Conservation (phyloP, 257 asterid species). For the Fraxinus quadrangulata region DNA sequence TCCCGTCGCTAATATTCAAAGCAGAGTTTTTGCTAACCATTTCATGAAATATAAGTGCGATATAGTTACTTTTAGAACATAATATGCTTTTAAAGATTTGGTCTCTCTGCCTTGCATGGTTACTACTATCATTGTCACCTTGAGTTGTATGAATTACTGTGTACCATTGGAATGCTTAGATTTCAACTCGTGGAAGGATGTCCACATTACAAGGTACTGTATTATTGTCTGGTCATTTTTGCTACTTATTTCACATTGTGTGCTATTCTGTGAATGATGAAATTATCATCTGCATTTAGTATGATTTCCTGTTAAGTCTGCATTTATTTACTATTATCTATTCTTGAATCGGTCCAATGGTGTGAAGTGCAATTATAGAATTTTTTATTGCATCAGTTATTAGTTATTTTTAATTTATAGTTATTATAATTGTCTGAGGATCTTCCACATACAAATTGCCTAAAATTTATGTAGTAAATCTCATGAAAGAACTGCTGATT, state of each 20-base stretch:
- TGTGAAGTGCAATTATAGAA: not conserved
- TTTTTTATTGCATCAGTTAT: not conserved
- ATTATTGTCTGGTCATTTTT: not conserved
- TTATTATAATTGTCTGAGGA: conserved; percentile 10
- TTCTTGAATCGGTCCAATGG: not conserved
- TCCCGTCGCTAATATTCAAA: not conserved
- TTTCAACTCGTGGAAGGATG: not conserved
- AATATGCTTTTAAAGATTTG: not conserved
- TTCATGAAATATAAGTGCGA: not conserved
- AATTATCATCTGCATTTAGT: not conserved
- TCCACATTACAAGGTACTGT: not conserved
- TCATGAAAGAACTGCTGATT: conserved; percentile 17
- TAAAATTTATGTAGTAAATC: conserved; percentile 1
- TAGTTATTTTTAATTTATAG: not conserved
- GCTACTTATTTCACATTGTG: not conserved
- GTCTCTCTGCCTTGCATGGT: not conserved
- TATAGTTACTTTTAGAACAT: not conserved
- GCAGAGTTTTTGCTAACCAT: not conserved
- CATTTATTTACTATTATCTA: not conserved
- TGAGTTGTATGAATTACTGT: not conserved
- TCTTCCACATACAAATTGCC: conserved; percentile 13
- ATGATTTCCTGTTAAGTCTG: not conserved
- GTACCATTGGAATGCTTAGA: not conserved
- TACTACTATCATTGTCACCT: not conserved
- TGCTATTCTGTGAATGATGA: not conserved